phyloP scores from a whole-genome alignment of 2,329 filamentous ascomycete genomes.

The Trichoderma harzianum region DNA sequence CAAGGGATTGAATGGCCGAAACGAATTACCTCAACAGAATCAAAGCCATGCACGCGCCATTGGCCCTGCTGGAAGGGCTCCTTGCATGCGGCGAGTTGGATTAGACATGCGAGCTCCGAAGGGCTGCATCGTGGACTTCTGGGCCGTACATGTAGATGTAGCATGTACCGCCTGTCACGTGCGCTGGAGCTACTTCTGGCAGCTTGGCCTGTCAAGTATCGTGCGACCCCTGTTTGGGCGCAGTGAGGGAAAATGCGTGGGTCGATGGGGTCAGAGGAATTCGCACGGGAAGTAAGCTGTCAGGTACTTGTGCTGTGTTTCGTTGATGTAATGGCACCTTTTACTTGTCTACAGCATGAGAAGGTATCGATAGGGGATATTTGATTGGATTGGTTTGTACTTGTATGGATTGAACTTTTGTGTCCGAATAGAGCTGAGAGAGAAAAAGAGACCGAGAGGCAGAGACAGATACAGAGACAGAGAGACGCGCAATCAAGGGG shows the following conservation, averaged over 20 bases:
- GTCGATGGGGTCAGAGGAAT: not conserved
- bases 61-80: not conserved
- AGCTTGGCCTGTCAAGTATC: not conserved
- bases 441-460: not conserved
- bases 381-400: not conserved
- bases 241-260: not conserved
- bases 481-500: not conserved
- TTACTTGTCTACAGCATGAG: not conserved
- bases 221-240: not conserved
- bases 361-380: too few species aligned
- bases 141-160: not conserved
- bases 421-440: not conserved
- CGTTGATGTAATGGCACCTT: not conserved
- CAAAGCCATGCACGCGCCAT: not conserved
- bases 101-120: not conserved
- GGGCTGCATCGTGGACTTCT: not conserved
- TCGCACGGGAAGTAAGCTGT: not conserved
- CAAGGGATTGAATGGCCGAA: not conserved
- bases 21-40: not conserved
- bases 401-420: not conserved
- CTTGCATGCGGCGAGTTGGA: not conserved
- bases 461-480: not conserved
- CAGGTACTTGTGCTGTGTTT: not conserved
- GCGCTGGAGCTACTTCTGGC: not conserved
- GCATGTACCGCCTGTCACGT: not conserved